Conservation (phyloP, 441 rosid species). For the Theobroma grandiflorum region DNA sequence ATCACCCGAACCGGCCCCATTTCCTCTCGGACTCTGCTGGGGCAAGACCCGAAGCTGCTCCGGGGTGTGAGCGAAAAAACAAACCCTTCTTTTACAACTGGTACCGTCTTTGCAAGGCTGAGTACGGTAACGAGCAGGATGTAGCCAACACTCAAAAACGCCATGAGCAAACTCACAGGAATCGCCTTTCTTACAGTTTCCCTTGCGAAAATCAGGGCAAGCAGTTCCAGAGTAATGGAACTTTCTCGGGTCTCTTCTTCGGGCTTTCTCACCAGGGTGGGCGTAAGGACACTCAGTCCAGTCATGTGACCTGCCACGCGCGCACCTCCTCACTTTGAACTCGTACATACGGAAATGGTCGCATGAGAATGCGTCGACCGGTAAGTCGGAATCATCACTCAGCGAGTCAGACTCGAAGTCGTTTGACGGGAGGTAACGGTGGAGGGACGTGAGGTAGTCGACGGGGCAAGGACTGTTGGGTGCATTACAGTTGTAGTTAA, state of each 20-base stretch:
- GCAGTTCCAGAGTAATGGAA: constrained; percentile 59
- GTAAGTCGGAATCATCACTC: constrained; percentile 38
- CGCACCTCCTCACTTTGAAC: constrained; percentile 63
- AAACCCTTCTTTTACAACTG: constrained; percentile 52
- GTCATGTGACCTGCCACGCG: constrained; percentile 67
- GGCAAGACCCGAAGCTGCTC: constrained; percentile 60
- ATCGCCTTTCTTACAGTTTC: constrained; percentile 59
- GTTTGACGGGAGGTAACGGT: constrained; percentile 52
- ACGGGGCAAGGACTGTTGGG: constrained; percentile 31
- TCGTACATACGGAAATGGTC: constrained; percentile 71
- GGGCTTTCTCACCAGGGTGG: constrained; percentile 71
- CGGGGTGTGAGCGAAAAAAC: constrained; percentile 73
- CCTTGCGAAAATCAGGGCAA: constrained; percentile 65
- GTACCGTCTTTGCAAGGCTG: constrained; percentile 73
- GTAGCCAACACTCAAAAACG: constrained; percentile 75
- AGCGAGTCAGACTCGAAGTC: constrained; percentile 44
- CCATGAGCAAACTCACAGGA: constrained; percentile 72
- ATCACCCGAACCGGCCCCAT: constrained; percentile 30
- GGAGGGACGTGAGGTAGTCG: constrained; percentile 47
- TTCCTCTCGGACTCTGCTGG: constrained; percentile 41
- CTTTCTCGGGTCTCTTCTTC: constrained; percentile 61
- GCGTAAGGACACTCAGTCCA: constrained; percentile 79
- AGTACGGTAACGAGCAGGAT: constrained; percentile 67
- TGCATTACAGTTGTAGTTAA: constrained; percentile 36
- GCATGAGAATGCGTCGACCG: constrained; percentile 50